These are phyloP conservation scores for Xerocomus potaroensis DNA, from an alignment of 768 basidiomycete species.

Conservation along the genomic window DNA sequence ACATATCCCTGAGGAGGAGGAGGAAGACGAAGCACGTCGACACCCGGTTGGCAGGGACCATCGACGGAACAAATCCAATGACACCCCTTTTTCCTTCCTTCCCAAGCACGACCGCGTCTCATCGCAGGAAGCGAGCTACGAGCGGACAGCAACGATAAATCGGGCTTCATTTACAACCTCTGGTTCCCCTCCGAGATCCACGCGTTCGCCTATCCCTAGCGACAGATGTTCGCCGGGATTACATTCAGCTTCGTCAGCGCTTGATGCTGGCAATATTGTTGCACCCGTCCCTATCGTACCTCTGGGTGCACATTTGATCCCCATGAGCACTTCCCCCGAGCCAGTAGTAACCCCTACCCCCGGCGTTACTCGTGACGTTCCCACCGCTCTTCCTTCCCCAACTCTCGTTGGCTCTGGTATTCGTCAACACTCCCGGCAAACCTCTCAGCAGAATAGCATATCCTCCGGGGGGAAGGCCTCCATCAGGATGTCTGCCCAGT, in stretches of 20 bases:
- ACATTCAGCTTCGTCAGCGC: slow-evolving; percentile 26
- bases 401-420: slow-evolving; percentile 22
- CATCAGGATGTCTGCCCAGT: slow-evolving; percentile 15
- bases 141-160: slow-evolving; percentile 15
- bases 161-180: slow-evolving; percentile 12
- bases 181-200: slow-evolving; percentile 15
- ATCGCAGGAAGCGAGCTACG: slow-evolving; percentile 7
- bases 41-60: slow-evolving; percentile 22
- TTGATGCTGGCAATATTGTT: slow-evolving; percentile 21
- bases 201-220: slow-evolving; percentile 17
- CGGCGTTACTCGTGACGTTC: slow-evolving; percentile 23
- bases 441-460: slow-evolving; percentile 43
- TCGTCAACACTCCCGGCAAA: slow-evolving; percentile 23
- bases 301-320: slow-evolving; percentile 16
- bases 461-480: slow-evolving; percentile 27
- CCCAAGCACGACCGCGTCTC: slow-evolving; percentile 17
- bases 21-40: slow-evolving; percentile 41
- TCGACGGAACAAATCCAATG: slow-evolving; percentile 19
- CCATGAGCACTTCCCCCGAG: slow-evolving; percentile 20
- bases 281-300: slow-evolving; percentile 24
- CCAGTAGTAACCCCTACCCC: slow-evolving; percentile 21
- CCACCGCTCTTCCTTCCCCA: slow-evolving; percentile 30
- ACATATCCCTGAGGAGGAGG: slow-evolving; percentile 69
- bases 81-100: slow-evolving; percentile 34
- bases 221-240: slow-evolving; percentile 20